These are phyloP conservation scores for Lactifluus echinatus DNA, from an alignment of 768 basidiomycete genomes.

Conservation along the genomic window DNA sequence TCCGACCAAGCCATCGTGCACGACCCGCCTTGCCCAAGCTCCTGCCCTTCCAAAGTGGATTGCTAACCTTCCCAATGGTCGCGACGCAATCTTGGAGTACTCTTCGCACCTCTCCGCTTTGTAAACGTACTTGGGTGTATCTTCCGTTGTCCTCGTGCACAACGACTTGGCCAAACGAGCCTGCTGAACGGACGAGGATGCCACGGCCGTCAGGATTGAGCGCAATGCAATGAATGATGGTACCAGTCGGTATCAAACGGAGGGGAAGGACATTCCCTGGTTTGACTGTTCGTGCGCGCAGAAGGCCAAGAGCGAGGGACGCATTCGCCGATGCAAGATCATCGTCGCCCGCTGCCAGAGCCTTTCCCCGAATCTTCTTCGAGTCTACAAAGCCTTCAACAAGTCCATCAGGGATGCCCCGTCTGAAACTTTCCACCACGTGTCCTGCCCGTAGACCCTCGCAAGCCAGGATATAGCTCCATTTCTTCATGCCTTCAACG, in stretches of 20 bases:
- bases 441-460: conserved; percentile 87
- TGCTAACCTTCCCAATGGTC: conserved; percentile 88
- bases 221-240: conserved; percentile 79
- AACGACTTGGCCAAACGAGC: conserved; percentile 75
- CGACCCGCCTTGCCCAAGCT: conserved; percentile 90
- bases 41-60: conserved; percentile 78
- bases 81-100: conserved; percentile 76
- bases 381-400: conserved; percentile 38
- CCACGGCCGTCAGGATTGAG: conserved; percentile 69
- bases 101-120: conserved; percentile 88
- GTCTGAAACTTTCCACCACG: conserved; percentile 75
- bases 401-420: conserved; percentile 71
- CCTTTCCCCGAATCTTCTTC: conserved; percentile 23
- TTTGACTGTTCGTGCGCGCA: conserved; percentile 76
- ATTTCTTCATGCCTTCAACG: conserved; percentile 47
- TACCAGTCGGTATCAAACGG: conserved; percentile 85
- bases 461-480: conserved; percentile 90
- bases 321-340: conserved; percentile 35
- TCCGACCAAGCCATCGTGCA: conserved; percentile 73
- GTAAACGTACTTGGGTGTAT: conserved; percentile 77
- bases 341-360: conserved; percentile 20
- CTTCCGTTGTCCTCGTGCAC: conserved; percentile 61
- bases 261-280: conserved; percentile 91
- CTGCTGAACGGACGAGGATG: conserved; percentile 83
- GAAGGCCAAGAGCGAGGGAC: conserved; percentile 72